Evolutionary conservation across 257 asterid species (phyloP).

Genomic region (Solanum chaucha): DNA sequence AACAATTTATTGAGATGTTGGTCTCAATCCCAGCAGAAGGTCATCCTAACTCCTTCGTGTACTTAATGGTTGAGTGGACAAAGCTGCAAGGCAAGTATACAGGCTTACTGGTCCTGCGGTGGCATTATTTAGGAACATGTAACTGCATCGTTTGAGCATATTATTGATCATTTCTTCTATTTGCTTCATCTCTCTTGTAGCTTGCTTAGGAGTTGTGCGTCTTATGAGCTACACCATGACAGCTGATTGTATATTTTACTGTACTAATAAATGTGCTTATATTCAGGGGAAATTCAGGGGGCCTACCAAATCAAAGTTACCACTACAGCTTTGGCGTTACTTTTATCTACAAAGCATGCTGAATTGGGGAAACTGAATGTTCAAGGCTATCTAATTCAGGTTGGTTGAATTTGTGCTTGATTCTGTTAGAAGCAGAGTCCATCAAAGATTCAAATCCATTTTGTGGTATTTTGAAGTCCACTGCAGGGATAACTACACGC

Average conservation of each 20-base stretch:
- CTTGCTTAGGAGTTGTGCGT: not conserved
- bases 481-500: slow-evolving; percentile 81
- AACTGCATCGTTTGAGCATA: not conserved
- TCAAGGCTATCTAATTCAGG: slow-evolving; percentile 77
- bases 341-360: slow-evolving; percentile 63
- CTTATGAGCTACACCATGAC: not conserved
- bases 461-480: slow-evolving; percentile 34
- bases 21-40: slow-evolving; percentile 70
- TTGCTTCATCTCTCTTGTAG: not conserved
- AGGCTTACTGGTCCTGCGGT: not conserved
- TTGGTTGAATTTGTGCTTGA: slow-evolving; percentile 8
- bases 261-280: not conserved
- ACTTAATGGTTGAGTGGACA: slow-evolving; percentile 91
- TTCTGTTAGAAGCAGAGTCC: not conserved
- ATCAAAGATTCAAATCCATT: slow-evolving; percentile 3
- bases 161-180: not conserved
- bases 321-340: slow-evolving; percentile 76
- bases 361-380: slow-evolving; percentile 57
- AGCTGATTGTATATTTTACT: not conserved
- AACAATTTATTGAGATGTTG: slow-evolving; percentile 72
- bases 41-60: slow-evolving; percentile 60
- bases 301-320: slow-evolving; percentile 92
- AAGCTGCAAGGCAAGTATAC: slow-evolving; percentile 73
- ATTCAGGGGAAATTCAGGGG: slow-evolving; percentile 87
- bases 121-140: not conserved